These are phyloP conservation scores for Panicum miliaceum DNA, from an alignment of 176 grass and related monocot species.

Conservation along the genomic window DNA sequence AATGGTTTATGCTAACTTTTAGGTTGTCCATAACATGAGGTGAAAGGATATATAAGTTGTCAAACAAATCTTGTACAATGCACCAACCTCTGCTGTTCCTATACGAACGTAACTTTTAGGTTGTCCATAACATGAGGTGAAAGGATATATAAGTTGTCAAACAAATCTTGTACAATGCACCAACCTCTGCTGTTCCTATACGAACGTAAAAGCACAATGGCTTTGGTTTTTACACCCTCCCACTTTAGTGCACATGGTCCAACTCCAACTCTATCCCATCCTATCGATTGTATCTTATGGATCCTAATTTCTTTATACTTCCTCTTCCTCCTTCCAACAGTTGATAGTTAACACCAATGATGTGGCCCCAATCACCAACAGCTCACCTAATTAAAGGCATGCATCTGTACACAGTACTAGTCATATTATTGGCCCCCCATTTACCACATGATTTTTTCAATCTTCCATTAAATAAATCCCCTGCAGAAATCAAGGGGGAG, in stretches of 20 bases:
- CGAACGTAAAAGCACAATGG: background rate
- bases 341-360: background rate
- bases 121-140: background rate
- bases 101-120: background rate
- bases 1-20: slow-evolving; percentile 10
- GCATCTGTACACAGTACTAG: background rate
- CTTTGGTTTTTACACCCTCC: background rate
- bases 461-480: background rate
- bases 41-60: background rate
- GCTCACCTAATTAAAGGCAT: background rate
- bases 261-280: background rate
- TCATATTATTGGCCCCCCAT: background rate
- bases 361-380: background rate
- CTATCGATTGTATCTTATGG: background rate
- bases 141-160: background rate
- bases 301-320: background rate
- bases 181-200: background rate
- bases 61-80: background rate
- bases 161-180: background rate
- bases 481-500: background rate
- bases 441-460: slow-evolving; percentile 11
- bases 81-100: background rate
- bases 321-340: background rate
- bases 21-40: background rate
- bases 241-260: background rate